Conservation (phyloP, 495 filamentous ascomycete species). For the Daldinia caldariorum region DNA sequence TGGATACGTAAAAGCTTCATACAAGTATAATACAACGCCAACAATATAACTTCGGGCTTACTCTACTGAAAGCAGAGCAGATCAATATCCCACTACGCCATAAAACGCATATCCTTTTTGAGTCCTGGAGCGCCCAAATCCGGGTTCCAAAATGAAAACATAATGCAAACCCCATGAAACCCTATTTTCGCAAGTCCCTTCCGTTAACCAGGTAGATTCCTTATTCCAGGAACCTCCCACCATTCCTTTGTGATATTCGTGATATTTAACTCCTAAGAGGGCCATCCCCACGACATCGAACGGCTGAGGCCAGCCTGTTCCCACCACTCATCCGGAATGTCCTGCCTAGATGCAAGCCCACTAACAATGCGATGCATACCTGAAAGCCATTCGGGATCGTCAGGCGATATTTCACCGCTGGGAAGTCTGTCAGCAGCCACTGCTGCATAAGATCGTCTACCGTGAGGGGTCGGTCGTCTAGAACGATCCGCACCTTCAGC, state of each 20-base stretch:
- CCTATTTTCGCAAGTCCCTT: slow-evolving; percentile 3
- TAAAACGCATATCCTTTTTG: slow-evolving; percentile 3
- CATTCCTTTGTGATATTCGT: not conserved
- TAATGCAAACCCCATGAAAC: not conserved
- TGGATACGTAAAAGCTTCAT: not conserved
- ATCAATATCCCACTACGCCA: not conserved
- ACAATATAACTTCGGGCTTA: not conserved
- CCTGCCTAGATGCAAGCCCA: slow-evolving; percentile 69
- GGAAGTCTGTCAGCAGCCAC: slow-evolving; percentile 37
- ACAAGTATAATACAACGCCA: slow-evolving; percentile 21
- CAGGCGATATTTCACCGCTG: slow-evolving; percentile 36
- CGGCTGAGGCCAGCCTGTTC: slow-evolving; percentile 73
- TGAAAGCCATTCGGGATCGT: slow-evolving; percentile 60
- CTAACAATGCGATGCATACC: slow-evolving; percentile 75
- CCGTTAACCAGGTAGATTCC: not conserved
- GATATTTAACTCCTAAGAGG: not conserved
- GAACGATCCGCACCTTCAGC: slow-evolving; percentile 3
- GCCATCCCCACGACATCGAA: slow-evolving; percentile 59
- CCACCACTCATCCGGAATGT: slow-evolving; percentile 84
- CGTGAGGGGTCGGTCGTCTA: slow-evolving; percentile 2
- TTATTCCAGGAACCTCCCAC: not conserved
- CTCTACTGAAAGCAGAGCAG: slow-evolving; percentile 2
- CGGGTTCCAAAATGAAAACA: not conserved
- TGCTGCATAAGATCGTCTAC: slow-evolving; percentile 51
- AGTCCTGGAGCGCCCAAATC: not conserved